A percentile compares a stretch with the other conserved stretches of the same genome.
Evolutionary conservation across 2,329 filamentous ascomycete species (phyloP).

Genomic region (Paraphoma sp.): DNA sequence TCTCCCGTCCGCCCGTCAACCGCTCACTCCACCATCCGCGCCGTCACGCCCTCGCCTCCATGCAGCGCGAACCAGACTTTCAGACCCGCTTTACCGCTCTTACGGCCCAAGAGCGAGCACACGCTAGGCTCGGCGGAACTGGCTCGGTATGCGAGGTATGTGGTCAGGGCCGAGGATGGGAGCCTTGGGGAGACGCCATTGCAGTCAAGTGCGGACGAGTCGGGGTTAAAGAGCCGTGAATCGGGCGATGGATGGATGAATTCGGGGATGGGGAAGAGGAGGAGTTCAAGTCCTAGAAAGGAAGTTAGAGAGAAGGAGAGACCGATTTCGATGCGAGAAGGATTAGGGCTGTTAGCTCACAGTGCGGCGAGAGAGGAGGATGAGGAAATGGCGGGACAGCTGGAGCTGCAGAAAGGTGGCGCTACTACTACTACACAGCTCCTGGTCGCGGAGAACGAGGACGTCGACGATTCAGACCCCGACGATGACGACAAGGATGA

Average conservation of each 20-base stretch:
- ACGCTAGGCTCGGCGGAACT: not conserved
- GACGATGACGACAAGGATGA: too few species aligned
- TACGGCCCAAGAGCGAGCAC: conserved; percentile 1
- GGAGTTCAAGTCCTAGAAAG: not conserved
- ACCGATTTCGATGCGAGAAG: not conserved
- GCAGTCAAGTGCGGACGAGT: not conserved
- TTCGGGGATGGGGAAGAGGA: conserved; percentile 2
- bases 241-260: conserved; percentile 7
- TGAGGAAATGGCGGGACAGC: too few species aligned
- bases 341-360: too few species aligned
- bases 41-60: conserved; percentile 35
- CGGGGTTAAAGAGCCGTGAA: conserved; percentile 5
- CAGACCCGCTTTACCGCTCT: not conserved
- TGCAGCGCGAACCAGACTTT: conserved; percentile 10
- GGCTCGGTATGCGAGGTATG: conserved; percentile 1
- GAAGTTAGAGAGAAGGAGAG: not conserved
- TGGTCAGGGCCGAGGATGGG: not conserved
- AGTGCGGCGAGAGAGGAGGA: too few species aligned
- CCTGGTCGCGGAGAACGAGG: too few species aligned
- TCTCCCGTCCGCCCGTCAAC: conserved; percentile 26
- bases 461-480: too few species aligned
- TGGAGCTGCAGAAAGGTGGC: too few species aligned
- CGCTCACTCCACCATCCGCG: conserved; percentile 34
- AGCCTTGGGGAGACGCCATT: not conserved
- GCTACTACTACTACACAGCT: too few species aligned